These are phyloP conservation scores for Stagonosporopsis chrysanthemi DNA, from an alignment of 2,329 filamentous ascomycete genomes.

Conservation along the genomic window DNA sequence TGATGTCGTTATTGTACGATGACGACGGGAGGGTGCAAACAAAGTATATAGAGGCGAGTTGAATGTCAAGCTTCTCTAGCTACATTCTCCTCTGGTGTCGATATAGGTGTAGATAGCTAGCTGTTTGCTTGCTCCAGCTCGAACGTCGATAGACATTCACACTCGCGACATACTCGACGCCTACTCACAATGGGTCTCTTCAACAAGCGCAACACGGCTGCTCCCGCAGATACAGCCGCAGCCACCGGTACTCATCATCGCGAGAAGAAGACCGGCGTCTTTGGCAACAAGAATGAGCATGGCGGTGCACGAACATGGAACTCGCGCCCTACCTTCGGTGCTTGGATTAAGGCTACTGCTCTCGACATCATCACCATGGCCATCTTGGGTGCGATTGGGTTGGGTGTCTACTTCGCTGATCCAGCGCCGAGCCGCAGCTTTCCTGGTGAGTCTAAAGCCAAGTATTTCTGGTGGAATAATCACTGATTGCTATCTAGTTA, in stretches of 20 bases:
- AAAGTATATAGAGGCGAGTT: constrained; percentile 15
- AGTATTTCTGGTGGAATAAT: neutral
- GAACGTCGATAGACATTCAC: neutral
- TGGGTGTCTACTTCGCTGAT: constrained; percentile 71
- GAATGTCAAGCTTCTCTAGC: constrained; percentile 1
- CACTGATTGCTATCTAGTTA: constrained; percentile 50
- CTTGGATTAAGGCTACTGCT: constrained; percentile 73
- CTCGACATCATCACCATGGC: constrained; percentile 74
- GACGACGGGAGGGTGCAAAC: constrained; percentile 2
- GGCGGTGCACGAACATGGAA: constrained; percentile 35
- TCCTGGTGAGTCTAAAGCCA: constrained; percentile 48
- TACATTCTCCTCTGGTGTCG: constrained; percentile 2
- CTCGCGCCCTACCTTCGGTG: constrained; percentile 65
- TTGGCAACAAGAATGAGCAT: constrained; percentile 26
- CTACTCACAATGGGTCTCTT: constrained; percentile 48
- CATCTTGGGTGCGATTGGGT: constrained; percentile 69
- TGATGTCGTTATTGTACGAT: constrained; percentile 27
- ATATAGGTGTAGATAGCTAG: constrained; percentile 8
- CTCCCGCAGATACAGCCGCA: constrained; percentile 46
- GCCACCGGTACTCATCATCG: constrained; percentile 39
- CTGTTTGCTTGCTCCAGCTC: constrained; percentile 13
- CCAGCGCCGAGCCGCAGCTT: constrained; percentile 75
- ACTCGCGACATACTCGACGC: constrained; percentile 11
- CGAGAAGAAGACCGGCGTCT: constrained; percentile 42
- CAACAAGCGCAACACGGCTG: constrained; percentile 45